Base-by-base conservation (phyloP, 2,329 filamentous ascomycete genomes). In the Lachnum nothofagi region DNA sequence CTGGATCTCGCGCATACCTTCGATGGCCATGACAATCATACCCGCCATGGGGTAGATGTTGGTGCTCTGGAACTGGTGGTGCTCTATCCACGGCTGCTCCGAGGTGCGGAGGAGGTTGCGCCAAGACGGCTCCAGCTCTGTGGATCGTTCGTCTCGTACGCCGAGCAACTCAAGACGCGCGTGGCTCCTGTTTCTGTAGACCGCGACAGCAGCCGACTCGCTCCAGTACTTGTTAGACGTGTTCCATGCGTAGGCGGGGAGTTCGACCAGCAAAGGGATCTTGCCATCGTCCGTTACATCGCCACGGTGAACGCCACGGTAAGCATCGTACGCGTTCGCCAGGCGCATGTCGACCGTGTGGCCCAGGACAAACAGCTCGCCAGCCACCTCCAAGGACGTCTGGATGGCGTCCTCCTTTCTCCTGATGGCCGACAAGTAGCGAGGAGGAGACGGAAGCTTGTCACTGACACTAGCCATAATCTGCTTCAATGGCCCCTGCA, bases 41-140 rank as follows among this genome's bases (percentile, higher is more conserved):
- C 57, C 63, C 4, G 63, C 61, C 5, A 27, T 53, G 1, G 65
- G 65, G 42, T 61, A 66, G 1, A 66, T 46, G n/a, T 59, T 48
- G 2, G 47, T 29, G 4, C 40, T 44, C 3, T 48, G 34, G 8
- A 65, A 38, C 9, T 25, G 14, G 16, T 67, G 65, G 17, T 62
- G 57, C 7, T 44, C 19, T 4, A 68, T 23, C 65, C 64, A 67
- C 5, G 59, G 56, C 0, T 53, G 41, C 31, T 66, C 54, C 1
- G 52, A 46, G 4, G 58, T 27, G 1, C 38, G 25, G 3, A 68
- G 24, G 2, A 58, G 17, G 37, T 65, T 63, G 2, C 62, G 43
- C 65, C 65, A 68, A 2, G 34, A 35, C 1, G 58, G 55, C 16
- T 59, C 55, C 17, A 54, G 49, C 1, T 51, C 44, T 5, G 46